A percentile compares a stretch with the other conserved stretches of the same genome.
phyloP scores from a whole-genome alignment of 192 early-diverging fungal genomes.

The Haplosporangium gracile region DNA sequence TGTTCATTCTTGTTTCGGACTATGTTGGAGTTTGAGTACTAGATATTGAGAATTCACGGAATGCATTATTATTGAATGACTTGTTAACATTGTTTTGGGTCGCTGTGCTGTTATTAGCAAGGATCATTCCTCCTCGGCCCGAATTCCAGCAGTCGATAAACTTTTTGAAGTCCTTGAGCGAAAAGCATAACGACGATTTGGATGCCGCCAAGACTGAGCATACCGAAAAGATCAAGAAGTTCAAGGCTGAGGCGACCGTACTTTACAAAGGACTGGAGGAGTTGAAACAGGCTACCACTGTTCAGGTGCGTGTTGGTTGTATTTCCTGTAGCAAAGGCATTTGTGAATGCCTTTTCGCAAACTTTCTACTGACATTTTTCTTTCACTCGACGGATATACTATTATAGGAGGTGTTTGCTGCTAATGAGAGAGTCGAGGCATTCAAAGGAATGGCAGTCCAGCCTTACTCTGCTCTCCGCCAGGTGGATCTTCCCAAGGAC shows the following conservation, averaged over 20 bases:
- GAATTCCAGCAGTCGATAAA: constrained; percentile 20
- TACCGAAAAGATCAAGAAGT: constrained; percentile 54
- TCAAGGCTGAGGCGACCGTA: constrained; percentile 44
- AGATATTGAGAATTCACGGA: constrained; percentile 17
- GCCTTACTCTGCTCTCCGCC: constrained; percentile 31
- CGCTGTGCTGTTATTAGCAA: neutral
- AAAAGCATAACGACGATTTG: constrained; percentile 48
- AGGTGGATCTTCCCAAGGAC: constrained; percentile 48
- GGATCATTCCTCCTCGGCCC: constrained; percentile 16
- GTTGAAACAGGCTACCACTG: constrained; percentile 56
- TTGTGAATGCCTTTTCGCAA: neutral
- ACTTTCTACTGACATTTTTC: neutral
- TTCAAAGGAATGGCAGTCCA: constrained; percentile 44
- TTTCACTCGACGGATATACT: neutral
- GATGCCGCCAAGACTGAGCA: constrained; percentile 47
- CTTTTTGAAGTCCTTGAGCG: constrained; percentile 18
- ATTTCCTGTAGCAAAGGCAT: no score
- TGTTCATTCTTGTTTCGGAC: constrained; percentile 30
- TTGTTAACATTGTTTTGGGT: neutral
- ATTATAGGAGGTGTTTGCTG: constrained; percentile 41
- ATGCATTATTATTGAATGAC: neutral
- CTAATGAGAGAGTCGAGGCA: constrained; percentile 38
- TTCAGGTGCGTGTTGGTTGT: constrained; percentile 39
- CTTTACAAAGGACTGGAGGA: constrained; percentile 55
- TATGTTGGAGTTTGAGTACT: constrained; percentile 36